These are phyloP conservation scores for Xylariales sp. DNA, from an alignment of 2,329 filamentous ascomycete genomes.

Conservation along the genomic window DNA sequence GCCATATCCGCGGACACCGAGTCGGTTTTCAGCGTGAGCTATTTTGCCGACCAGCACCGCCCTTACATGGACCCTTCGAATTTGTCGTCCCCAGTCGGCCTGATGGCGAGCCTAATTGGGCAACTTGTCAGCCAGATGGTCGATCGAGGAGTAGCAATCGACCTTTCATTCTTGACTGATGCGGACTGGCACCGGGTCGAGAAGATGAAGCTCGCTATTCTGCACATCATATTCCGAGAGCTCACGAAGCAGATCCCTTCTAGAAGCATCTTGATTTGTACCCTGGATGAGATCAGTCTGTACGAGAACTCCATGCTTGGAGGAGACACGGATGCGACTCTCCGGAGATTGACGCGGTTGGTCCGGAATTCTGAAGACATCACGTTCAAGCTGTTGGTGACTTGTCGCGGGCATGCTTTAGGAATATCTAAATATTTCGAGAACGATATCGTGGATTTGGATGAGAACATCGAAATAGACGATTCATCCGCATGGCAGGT, in stretches of 20 bases:
- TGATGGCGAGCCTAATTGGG: conserved; percentile 10
- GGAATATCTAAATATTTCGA: conserved; percentile 10
- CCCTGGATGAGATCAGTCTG: conserved; percentile 12
- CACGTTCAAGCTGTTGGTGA: conserved; percentile 13
- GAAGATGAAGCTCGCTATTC: conserved; percentile 4
- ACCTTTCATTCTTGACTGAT: conserved; percentile 8
- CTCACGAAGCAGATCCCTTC: conserved; percentile 8
- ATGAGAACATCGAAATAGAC: conserved; percentile 6
- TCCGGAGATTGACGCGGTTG: conserved; percentile 8
- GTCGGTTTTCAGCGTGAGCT: conserved; percentile 10
- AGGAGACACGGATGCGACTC: conserved; percentile 6
- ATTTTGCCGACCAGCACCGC: conserved; percentile 12
- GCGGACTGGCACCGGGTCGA: conserved; percentile 7
- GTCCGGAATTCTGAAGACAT: conserved; percentile 3
- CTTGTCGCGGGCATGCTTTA: conserved; percentile 8
- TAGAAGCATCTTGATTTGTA: conserved; percentile 9
- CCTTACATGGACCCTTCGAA: conserved; percentile 1
- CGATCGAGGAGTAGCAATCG: neutral
- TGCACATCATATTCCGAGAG: conserved; percentile 8
- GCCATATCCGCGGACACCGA: conserved; percentile 1
- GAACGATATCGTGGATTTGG: conserved; percentile 9
- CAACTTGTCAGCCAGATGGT: conserved; percentile 12
- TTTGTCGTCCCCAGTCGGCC: conserved; percentile 1
- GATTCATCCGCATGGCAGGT: conserved; percentile 11
- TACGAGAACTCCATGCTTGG: conserved; percentile 8